Evolutionary conservation across 2,329 filamentous ascomycete genomes (phyloP).

Genomic region (Neurospora sp.): DNA sequence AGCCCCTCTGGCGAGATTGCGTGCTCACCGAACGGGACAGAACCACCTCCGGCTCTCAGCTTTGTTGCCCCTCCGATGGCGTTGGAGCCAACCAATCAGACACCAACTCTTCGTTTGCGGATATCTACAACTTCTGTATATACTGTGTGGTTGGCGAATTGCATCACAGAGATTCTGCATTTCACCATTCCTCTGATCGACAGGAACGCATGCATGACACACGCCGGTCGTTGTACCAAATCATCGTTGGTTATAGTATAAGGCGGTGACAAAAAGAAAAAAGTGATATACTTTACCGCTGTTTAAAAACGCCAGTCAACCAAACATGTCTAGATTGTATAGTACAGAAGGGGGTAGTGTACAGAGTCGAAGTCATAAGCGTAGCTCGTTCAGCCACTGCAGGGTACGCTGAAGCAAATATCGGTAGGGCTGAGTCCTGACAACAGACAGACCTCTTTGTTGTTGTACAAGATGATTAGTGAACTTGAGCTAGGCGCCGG

Average conservation of each 20-base stretch:
- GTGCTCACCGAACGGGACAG: background rate
- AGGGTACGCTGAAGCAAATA: background rate
- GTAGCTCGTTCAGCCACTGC: background rate
- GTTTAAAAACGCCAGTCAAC: background rate
- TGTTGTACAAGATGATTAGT: background rate
- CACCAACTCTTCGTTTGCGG: slow-evolving; percentile 3
- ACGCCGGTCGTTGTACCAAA: background rate
- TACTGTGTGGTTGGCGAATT: background rate
- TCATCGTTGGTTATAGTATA: background rate
- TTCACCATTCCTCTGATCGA: slow-evolving; percentile 11
- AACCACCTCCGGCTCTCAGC: background rate
- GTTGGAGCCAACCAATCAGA: background rate
- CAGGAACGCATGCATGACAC: background rate
- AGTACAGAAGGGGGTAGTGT: background rate
- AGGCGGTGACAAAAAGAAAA: background rate
- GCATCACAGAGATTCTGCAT: slow-evolving; percentile 14
- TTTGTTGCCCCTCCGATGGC: background rate
- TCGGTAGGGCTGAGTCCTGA: background rate
- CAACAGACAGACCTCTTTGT: background rate
- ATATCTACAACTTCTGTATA: slow-evolving; percentile 1
- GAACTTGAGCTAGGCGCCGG: background rate
- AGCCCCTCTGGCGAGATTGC: background rate
- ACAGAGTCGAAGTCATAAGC: background rate
- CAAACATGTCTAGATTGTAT: background rate
- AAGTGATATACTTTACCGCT: background rate